These are phyloP conservation scores for Straminergon stramineum DNA, from an alignment of 225 moss, liverwort and hornwort species.

Conservation along the genomic window DNA sequence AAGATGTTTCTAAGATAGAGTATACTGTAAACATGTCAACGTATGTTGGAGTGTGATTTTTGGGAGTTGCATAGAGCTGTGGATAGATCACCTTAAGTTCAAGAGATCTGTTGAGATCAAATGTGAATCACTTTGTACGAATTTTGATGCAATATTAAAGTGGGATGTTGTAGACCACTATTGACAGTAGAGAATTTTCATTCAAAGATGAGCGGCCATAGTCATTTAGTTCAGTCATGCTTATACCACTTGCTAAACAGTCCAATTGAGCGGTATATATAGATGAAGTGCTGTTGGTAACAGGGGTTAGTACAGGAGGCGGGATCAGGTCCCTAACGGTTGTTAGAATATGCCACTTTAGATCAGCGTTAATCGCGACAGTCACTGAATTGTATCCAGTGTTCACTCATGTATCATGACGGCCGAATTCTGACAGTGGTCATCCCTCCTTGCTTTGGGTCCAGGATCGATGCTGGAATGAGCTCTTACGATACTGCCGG, in stretches of 20 bases:
- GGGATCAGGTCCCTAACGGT: neutral
- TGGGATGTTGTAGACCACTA: neutral
- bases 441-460: neutral
- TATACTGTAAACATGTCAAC: neutral
- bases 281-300: neutral
- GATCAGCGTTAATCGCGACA: neutral
- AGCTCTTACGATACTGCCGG: slow-evolving; percentile 42
- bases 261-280: neutral
- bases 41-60: neutral
- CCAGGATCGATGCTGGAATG: slow-evolving; percentile 55
- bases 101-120: neutral
- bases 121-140: neutral
- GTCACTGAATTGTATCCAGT: neutral
- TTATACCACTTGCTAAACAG: neutral
- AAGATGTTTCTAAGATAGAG: neutral
- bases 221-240: neutral
- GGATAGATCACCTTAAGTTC: neutral
- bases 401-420: neutral
- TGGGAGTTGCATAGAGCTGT: neutral
- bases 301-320: neutral
- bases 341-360: too few species aligned
- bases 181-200: neutral
- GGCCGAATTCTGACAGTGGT: neutral
- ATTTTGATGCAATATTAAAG: neutral
- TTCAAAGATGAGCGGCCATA: neutral